These are phyloP conservation scores for Solanum medicagineum DNA, from an alignment of 257 asterid species.

Conservation along the genomic window DNA sequence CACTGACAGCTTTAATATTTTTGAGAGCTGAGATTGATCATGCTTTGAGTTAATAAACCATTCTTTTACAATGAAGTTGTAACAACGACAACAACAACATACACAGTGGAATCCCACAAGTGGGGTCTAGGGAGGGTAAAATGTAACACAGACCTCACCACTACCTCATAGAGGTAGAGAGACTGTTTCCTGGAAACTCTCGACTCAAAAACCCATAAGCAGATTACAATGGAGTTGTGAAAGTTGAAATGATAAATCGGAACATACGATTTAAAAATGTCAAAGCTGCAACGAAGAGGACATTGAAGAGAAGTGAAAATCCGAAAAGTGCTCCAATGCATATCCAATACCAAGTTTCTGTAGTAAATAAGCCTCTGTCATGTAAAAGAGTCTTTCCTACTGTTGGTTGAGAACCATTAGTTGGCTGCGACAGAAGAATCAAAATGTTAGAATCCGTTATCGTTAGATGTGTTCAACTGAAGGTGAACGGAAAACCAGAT, in stretches of 20 bases:
- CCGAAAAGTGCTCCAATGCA: conserved; percentile 54
- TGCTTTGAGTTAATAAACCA: not conserved
- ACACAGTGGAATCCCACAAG: too few relatives aligned
- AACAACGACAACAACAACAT: too few relatives aligned
- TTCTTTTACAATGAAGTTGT: not conserved
- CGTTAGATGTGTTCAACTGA: not conserved
- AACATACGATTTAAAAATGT: conserved; percentile 67
- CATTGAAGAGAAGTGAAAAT: conserved; percentile 61
- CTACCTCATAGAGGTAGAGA: too few relatives aligned
- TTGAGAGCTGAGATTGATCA: conserved; percentile 43
- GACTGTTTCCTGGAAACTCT: too few relatives aligned
- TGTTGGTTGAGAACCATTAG: conserved; percentile 43
- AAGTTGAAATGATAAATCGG: not conserved
- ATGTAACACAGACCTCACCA: too few relatives aligned
- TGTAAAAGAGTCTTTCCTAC: conserved; percentile 72
- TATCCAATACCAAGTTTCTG: conserved; percentile 66
- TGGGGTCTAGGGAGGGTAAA: too few relatives aligned
- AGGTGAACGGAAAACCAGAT: not conserved
- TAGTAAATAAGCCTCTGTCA: conserved; percentile 54
- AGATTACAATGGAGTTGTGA: not conserved
- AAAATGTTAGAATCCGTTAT: not conserved
- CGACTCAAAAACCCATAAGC: too few relatives aligned
- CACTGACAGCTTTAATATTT: conserved; percentile 40
- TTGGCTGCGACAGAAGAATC: conserved; percentile 21
- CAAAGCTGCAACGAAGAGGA: conserved; percentile 55